These are phyloP conservation scores for Escovopsis sp. DNA, from an alignment of 2,329 filamentous ascomycete species.

Conservation along the genomic window DNA sequence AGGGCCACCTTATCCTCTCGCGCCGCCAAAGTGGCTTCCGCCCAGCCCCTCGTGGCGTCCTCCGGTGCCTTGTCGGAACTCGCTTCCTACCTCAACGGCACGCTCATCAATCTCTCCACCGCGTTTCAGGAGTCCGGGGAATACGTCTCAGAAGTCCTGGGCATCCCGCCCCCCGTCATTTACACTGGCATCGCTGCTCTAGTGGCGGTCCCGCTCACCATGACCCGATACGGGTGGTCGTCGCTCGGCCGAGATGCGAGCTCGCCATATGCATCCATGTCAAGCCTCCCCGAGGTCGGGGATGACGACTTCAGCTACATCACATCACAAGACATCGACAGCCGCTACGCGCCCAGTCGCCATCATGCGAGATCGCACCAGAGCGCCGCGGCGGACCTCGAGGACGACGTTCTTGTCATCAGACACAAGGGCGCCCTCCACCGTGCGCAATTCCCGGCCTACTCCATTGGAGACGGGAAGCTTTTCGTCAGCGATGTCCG, in stretches of 20 bases:
- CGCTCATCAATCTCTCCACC: slow-evolving; percentile 32
- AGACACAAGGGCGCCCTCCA: slow-evolving; percentile 53
- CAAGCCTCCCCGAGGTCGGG: slow-evolving; percentile 46
- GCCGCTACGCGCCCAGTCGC: slow-evolving; percentile 21
- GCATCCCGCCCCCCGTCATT: slow-evolving; percentile 32
- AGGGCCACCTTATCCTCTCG: slow-evolving; percentile 20
- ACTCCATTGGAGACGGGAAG: slow-evolving; percentile 60
- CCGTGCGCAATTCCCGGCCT: slow-evolving; percentile 58
- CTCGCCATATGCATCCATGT: slow-evolving; percentile 36
- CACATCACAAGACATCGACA: slow-evolving; percentile 57
- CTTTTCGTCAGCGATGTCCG: slow-evolving; percentile 51
- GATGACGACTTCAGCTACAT: slow-evolving; percentile 73
- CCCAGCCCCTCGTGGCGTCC: slow-evolving; percentile 42
- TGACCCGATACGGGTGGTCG: slow-evolving; percentile 41
- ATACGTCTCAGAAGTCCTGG: slow-evolving; percentile 36
- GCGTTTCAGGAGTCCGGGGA: slow-evolving; percentile 33
- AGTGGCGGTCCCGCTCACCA: slow-evolving; percentile 34
- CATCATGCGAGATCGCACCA: slow-evolving; percentile 23
- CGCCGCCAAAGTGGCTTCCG: slow-evolving; percentile 47
- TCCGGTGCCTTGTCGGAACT: slow-evolving; percentile 48
- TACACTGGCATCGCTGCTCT: slow-evolving; percentile 37
- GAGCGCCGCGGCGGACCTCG: slow-evolving; percentile 23
- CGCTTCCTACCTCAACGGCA: slow-evolving; percentile 41
- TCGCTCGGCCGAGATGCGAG: slow-evolving; percentile 28
- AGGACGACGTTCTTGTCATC: slow-evolving; percentile 58